Conservation (phyloP, 768 basidiomycete genomes). For the Boletus reticulatus region DNA sequence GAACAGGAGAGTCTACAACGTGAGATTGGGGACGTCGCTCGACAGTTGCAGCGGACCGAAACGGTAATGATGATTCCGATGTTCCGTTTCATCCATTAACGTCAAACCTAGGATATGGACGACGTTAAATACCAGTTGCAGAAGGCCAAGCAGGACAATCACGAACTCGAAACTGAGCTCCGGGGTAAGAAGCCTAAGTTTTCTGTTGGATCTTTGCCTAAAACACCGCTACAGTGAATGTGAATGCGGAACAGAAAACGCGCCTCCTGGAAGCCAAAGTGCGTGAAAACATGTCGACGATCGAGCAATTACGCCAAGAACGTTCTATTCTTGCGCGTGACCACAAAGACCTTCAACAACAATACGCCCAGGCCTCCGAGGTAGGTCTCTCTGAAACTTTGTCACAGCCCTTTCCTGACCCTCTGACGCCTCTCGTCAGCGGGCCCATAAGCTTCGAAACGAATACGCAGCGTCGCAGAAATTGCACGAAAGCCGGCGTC, state of each 20-base stretch:
- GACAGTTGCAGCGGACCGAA: slow-evolving; percentile 69
- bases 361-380: slow-evolving; percentile 64
- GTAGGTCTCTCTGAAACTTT: slow-evolving; percentile 36
- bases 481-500: slow-evolving; percentile 68
- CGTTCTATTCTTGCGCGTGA: slow-evolving; percentile 66
- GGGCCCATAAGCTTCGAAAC: slow-evolving; percentile 58
- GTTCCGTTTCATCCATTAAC: slow-evolving; percentile 1
- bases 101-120: slow-evolving; percentile 65
- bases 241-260: slow-evolving; percentile 70
- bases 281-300: slow-evolving; percentile 63
- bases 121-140: slow-evolving; percentile 70
- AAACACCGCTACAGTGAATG: slow-evolving; percentile 44
- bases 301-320: slow-evolving; percentile 76
- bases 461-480: slow-evolving; percentile 60
- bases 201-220: not conserved
- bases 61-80: slow-evolving; percentile 40
- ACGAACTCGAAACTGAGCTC: slow-evolving; percentile 70
- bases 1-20: slow-evolving; percentile 63
- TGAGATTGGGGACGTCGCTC: slow-evolving; percentile 61
- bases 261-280: slow-evolving; percentile 66
- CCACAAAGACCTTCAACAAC: slow-evolving; percentile 70
- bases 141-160: slow-evolving; percentile 69
- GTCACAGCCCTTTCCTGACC: not conserved
- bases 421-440: slow-evolving; percentile 33
- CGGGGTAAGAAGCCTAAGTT: slow-evolving; percentile 46